Evolutionary conservation across 257 asterid genomes (phyloP).

Genomic region (Linaria vulgaris): DNA sequence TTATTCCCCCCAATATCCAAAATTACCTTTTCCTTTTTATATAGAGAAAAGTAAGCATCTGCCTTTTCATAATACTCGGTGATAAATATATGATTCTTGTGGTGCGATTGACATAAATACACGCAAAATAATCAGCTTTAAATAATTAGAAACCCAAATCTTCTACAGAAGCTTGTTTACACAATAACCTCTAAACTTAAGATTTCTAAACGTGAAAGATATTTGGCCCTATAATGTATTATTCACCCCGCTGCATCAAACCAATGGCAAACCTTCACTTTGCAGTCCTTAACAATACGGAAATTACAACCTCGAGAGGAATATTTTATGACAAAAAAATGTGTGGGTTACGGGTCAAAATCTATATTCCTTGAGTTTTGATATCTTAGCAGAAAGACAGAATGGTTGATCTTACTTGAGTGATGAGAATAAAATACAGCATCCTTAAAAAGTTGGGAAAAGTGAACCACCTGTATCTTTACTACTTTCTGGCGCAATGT

Average conservation of each 20-base stretch:
- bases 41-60: no score
- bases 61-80: no score
- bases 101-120: no score
- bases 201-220: not conserved
- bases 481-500: slow-evolving; percentile 91
- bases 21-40: no score
- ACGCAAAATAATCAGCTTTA: no score
- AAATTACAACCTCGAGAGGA: not conserved
- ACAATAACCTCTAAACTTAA: no score
- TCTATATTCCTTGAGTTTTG: not conserved
- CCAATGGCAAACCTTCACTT: not conserved
- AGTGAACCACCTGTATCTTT: slow-evolving; percentile 76
- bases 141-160: no score
- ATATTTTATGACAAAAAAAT: not conserved
- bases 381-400: not conserved
- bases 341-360: not conserved
- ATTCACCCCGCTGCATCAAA: not conserved
- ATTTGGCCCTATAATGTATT: not conserved
- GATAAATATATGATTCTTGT: no score
- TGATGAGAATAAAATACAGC: not conserved
- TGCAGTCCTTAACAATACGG: not conserved
- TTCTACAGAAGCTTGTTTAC: no score
- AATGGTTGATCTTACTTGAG: not conserved
- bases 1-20: no score
- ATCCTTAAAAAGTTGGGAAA: slow-evolving; percentile 9